Conservation (phyloP, 2,329 filamentous ascomycete genomes). For the Aspergillus arachidicola region DNA sequence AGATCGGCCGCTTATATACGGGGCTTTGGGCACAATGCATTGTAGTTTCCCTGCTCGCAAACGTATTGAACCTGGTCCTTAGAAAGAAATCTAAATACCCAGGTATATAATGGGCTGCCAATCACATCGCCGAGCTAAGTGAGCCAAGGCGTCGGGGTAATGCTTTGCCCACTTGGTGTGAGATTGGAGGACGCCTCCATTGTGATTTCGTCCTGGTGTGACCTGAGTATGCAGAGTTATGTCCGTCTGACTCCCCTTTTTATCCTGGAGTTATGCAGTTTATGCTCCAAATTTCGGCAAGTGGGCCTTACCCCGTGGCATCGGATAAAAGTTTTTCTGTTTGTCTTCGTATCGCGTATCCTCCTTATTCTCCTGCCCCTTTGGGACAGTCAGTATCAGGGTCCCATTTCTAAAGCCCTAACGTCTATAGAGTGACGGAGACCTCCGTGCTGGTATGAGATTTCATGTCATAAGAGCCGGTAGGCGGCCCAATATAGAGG, state of each 20-base stretch:
- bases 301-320: background rate
- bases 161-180: background rate
- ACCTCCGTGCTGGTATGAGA: too few relatives aligned
- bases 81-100: background rate
- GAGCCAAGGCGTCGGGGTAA: background rate
- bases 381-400: background rate
- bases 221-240: background rate
- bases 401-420: background rate
- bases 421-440: background rate
- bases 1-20: background rate
- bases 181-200: background rate
- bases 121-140: background rate
- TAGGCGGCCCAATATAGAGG: too few relatives aligned
- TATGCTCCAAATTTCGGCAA: background rate
- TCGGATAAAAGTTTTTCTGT: background rate
- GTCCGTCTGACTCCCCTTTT: background rate
- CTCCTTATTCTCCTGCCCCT: background rate
- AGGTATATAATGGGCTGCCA: background rate
- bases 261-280: background rate
- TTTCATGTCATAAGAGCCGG: too few relatives aligned
- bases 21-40: background rate
- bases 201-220: background rate
- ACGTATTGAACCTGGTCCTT: background rate
- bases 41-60: background rate
- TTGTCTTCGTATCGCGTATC: background rate